These are phyloP conservation scores for Sporothrix schenckii DNA, from an alignment of 2,329 filamentous ascomycete species.

Conservation along the genomic window DNA sequence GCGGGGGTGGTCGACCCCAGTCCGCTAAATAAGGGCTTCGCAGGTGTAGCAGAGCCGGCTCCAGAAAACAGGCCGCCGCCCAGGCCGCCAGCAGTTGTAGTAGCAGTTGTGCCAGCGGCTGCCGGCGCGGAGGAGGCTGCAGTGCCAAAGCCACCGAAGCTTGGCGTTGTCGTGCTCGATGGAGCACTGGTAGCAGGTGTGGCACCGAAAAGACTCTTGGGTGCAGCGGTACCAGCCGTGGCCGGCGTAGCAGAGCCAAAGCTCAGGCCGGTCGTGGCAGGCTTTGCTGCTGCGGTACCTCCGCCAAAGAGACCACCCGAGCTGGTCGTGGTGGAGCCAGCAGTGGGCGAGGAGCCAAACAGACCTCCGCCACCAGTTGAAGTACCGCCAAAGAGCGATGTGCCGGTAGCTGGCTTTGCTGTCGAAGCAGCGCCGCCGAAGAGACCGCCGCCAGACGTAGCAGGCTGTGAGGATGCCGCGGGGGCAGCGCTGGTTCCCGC, in stretches of 20 bases:
- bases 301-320: slow-evolving; percentile 44
- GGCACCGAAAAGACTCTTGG: slow-evolving; percentile 22
- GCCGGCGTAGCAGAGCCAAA: slow-evolving; percentile 26
- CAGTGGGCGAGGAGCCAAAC: slow-evolving; percentile 27
- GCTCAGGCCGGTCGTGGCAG: slow-evolving; percentile 33
- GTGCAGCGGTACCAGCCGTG: background rate
- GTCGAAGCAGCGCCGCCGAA: slow-evolving; percentile 19
- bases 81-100: slow-evolving; percentile 17
- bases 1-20: slow-evolving; percentile 59
- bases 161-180: slow-evolving; percentile 17
- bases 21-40: slow-evolving; percentile 52
- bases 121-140: background rate
- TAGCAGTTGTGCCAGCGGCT: slow-evolving; percentile 7
- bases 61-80: slow-evolving; percentile 27
- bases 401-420: background rate
- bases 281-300: slow-evolving; percentile 23
- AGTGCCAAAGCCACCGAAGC: slow-evolving; percentile 26
- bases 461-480: slow-evolving; percentile 38
- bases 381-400: slow-evolving; percentile 28
- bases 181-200: background rate
- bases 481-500: slow-evolving; percentile 34
- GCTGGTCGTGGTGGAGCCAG: slow-evolving; percentile 12
- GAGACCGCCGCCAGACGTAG: slow-evolving; percentile 33
- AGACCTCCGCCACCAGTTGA: slow-evolving; percentile 26
- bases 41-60: slow-evolving; percentile 46